phyloP scores from a whole-genome alignment of 1,284 basidiomycete species.

The Abortiporus biennis region DNA sequence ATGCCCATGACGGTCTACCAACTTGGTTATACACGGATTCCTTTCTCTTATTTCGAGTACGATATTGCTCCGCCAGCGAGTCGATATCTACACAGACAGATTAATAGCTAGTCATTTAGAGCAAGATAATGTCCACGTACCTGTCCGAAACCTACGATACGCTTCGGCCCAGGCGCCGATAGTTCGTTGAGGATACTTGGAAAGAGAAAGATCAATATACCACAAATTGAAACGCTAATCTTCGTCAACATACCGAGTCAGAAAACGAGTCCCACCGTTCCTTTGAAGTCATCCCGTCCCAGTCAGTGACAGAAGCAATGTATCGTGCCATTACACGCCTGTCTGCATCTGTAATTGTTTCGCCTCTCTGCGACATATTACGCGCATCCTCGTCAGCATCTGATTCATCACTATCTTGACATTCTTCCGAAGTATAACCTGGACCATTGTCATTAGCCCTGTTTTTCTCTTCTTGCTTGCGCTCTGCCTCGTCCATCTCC shows the following conservation, averaged over 20 bases:
- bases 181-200: conserved; percentile 43
- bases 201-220: too few relatives aligned
- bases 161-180: conserved; percentile 55
- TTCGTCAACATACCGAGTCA: not conserved
- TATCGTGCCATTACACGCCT: conserved; percentile 50
- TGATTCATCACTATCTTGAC: conserved; percentile 6
- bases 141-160: conserved; percentile 42
- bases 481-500: conserved; percentile 17
- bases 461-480: conserved; percentile 19
- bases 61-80: conserved; percentile 33
- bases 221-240: not conserved
- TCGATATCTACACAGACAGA: conserved; percentile 23
- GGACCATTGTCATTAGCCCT: conserved; percentile 23
- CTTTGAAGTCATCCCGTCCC: conserved; percentile 31
- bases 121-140: conserved; percentile 26
- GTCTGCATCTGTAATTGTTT: conserved; percentile 49
- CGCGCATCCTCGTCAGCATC: conserved; percentile 32
- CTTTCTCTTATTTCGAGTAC: conserved; percentile 7
- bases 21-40: conserved; percentile 4
- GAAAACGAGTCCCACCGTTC: too few relatives aligned
- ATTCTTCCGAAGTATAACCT: not conserved
- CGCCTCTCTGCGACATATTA: conserved; percentile 46
- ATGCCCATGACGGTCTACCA: conserved; percentile 8
- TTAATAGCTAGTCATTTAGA: not conserved
- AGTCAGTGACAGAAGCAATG: conserved; percentile 41